Percentiles rank a stretch among this genome's conserved stretches.
These are phyloP conservation scores for Serendipita indica DNA, from an alignment of 768 basidiomycete genomes.

Conservation along the genomic window DNA sequence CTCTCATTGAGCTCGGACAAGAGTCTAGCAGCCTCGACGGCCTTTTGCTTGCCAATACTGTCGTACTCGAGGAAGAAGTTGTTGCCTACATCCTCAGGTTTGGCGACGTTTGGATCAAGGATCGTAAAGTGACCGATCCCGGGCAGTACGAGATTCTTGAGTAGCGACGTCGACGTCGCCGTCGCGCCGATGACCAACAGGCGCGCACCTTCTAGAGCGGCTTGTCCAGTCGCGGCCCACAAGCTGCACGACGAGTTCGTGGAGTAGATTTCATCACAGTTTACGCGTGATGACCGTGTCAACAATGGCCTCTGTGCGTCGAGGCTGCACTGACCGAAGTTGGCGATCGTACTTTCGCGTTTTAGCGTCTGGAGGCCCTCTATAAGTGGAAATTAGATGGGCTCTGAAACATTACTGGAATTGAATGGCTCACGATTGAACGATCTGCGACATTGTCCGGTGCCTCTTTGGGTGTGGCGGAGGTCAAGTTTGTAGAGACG, in stretches of 20 bases:
- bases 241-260: slow-evolving; percentile 32
- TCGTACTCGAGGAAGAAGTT: slow-evolving; percentile 87
- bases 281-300: background rate
- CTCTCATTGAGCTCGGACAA: slow-evolving; percentile 78
- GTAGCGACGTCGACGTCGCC: slow-evolving; percentile 72
- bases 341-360: slow-evolving; percentile 90
- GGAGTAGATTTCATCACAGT: background rate
- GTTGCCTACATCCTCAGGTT: slow-evolving; percentile 72
- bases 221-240: slow-evolving; percentile 88
- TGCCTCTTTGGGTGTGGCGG: background rate
- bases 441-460: background rate
- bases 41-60: slow-evolving; percentile 69
- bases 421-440: background rate
- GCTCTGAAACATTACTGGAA: background rate
- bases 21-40: slow-evolving; percentile 60
- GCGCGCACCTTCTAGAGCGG: slow-evolving; percentile 69
- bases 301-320: background rate
- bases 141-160: slow-evolving; percentile 95
- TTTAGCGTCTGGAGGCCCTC: slow-evolving; percentile 67
- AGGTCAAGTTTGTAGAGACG: too few relatives aligned
- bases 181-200: slow-evolving; percentile 68
- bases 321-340: slow-evolving; percentile 43
- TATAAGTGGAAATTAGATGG: slow-evolving; percentile 16
- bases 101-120: slow-evolving; percentile 48
- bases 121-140: slow-evolving; percentile 94